Base-by-base conservation (phyloP, 2,329 filamentous ascomycete species). In the Fusarium sarcochroum region DNA sequence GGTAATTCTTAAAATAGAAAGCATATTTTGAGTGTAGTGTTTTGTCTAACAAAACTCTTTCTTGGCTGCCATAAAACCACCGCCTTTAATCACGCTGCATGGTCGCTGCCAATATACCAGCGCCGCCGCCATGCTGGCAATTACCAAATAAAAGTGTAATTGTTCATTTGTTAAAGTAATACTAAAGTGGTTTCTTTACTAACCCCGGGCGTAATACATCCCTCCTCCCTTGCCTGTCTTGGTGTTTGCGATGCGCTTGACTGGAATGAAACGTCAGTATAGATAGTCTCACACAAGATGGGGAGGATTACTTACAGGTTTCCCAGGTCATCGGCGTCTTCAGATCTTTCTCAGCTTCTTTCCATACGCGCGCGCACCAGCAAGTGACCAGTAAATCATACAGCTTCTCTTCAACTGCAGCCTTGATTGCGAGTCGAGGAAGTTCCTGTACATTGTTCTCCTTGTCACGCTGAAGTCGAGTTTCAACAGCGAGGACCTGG, bases 341-440 rank as follows among this genome's bases (percentile, higher is more conserved):
- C 17, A 66, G 42, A n/a, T 75, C 69, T 5, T 62, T 66, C 38
- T 65, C 56, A 0, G 73, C 68, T 45, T 76, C 71, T 13, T 68
- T 73, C 75, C 74, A 77, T 5, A 77, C 21, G 6, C 75, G 59
- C 4, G 74, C 73, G 49, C 71, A 71, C 76, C 76, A 77, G 10
- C 74, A 74, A 1, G 74, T 56, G 1, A 77, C 74, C 14, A 77
- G 38, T 3, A 77, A 50, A 62, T 77, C 76, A 35, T 76, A 58
- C 10, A 70, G 32, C 45, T 72, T 77, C n/a, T 74, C 73, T 2
- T 70, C 63, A 18, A 76, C 44, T 0, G 17, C 47, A 1, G 38
- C 40, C 30, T 72, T 72, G 6, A 77, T 67, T 6, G 71, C 57
- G 27, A 77, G 58, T 13, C 72, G 58, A 4, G 76, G 74, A 8